A percentile compares a stretch with the other conserved stretches of the same genome.
Evolutionary conservation across 2,329 filamentous ascomycete species (phyloP).

Genomic region (Podosphaera xanthii): DNA sequence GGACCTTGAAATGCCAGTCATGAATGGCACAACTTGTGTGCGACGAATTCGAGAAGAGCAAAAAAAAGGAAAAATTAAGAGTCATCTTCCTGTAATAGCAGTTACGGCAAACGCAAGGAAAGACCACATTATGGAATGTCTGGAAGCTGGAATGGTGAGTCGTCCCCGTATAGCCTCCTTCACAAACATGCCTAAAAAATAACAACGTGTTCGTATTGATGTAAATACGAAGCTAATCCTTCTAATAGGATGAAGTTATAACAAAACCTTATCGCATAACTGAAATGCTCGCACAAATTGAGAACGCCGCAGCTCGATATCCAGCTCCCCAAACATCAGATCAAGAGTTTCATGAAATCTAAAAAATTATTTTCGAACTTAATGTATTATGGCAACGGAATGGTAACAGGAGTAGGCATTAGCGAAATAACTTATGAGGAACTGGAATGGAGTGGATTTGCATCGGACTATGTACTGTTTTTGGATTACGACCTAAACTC

Average conservation of each 20-base stretch:
- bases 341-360: background rate
- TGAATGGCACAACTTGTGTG: conserved; percentile 59
- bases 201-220: background rate
- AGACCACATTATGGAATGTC: conserved; percentile 49
- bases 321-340: background rate
- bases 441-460: background rate
- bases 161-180: background rate
- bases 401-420: background rate
- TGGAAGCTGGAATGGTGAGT: conserved; percentile 48
- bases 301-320: background rate
- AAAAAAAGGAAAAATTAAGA: conserved; percentile 31
- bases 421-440: background rate
- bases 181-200: background rate
- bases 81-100: conserved; percentile 57
- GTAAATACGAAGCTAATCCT: background rate
- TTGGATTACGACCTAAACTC: background rate
- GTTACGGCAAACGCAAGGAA: conserved; percentile 61
- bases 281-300: conserved; percentile 10
- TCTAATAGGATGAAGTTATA: conserved; percentile 9
- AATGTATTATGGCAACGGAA: background rate
- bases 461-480: background rate
- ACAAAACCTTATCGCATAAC: conserved; percentile 11
- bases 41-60: conserved; percentile 46
- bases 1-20: conserved; percentile 68
- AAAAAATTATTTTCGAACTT: background rate